Percentiles rank a stretch among this genome's conserved stretches.
Conservation (phyloP, 441 rosid genomes). For the Gossypium schwendimanii region DNA sequence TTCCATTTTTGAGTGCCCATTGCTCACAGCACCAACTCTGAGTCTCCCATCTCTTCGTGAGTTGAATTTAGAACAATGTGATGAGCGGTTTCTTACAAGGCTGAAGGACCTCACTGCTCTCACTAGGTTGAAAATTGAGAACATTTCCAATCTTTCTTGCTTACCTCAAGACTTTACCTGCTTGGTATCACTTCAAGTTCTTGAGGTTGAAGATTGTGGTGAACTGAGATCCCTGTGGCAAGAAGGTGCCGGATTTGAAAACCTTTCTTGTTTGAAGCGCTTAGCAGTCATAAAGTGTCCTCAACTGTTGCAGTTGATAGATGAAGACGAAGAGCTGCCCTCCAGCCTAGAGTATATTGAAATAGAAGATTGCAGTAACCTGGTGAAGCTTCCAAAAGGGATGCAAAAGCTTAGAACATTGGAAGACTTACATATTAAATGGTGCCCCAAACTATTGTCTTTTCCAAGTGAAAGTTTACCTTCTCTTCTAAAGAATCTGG, state of each 20-base stretch:
- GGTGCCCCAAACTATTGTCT: slow-evolving; percentile 1
- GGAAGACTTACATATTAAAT: slow-evolving; percentile 5
- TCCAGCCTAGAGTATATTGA: slow-evolving; percentile 8
- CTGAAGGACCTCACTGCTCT: slow-evolving; percentile 2
- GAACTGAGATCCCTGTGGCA: neutral
- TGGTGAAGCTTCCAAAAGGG: slow-evolving; percentile 9
- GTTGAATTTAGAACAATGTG: slow-evolving; percentile 6
- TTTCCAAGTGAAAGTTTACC: slow-evolving; percentile 2
- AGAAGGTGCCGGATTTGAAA: neutral
- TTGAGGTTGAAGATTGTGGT: slow-evolving; percentile 6
- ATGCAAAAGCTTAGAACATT: slow-evolving; percentile 3
- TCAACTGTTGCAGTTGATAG: neutral
- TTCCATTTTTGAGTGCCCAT: slow-evolving; percentile 12
- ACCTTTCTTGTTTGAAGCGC: slow-evolving; percentile 13
- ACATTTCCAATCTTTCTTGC: slow-evolving; percentile 1
- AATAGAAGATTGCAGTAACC: slow-evolving; percentile 7
- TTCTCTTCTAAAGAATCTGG: neutral
- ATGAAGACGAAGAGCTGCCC: slow-evolving; percentile 6
- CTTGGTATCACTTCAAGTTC: slow-evolving; percentile 10
- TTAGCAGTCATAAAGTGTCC: slow-evolving; percentile 8
- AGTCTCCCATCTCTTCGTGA: neutral
- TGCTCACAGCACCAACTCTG: neutral
- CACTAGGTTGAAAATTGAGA: slow-evolving; percentile 9
- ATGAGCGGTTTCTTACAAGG: neutral
- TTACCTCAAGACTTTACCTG: neutral